These are phyloP conservation scores for Hypoxylon sp. DNA, from an alignment of 2,329 filamentous ascomycete species.

Conservation along the genomic window DNA sequence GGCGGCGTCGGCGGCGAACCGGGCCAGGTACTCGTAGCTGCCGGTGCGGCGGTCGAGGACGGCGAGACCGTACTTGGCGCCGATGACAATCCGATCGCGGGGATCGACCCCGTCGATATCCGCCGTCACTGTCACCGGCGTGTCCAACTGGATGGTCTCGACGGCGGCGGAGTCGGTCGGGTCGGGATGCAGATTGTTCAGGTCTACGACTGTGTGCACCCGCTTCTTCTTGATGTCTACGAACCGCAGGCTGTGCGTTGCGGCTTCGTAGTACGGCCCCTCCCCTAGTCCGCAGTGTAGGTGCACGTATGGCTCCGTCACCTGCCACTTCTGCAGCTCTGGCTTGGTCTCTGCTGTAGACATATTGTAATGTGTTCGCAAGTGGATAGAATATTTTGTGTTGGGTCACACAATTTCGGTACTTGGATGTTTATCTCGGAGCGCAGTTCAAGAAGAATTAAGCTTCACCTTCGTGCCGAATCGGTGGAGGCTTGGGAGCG, in stretches of 20 bases:
- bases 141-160: slow-evolving; percentile 63
- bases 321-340: slow-evolving; percentile 58
- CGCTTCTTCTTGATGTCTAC: slow-evolving; percentile 84
- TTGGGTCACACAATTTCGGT: too few species aligned
- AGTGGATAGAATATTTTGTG: too few species aligned
- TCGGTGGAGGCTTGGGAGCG: slow-evolving; percentile 14
- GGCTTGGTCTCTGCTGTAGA: slow-evolving; percentile 35
- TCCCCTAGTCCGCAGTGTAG: slow-evolving; percentile 74
- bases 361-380: too few species aligned
- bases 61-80: slow-evolving; percentile 84
- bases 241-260: slow-evolving; percentile 73
- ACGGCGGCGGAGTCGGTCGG: slow-evolving; percentile 8
- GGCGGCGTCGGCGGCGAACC: slow-evolving; percentile 50
- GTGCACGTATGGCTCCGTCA: slow-evolving; percentile 65
- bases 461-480: slow-evolving; percentile 9
- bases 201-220: slow-evolving; percentile 75
- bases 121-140: slow-evolving; percentile 72
- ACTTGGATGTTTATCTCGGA: slow-evolving; percentile 18
- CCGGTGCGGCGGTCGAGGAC: slow-evolving; percentile 72
- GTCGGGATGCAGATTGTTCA: slow-evolving; percentile 49
- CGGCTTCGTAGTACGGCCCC: slow-evolving; percentile 76
- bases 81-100: slow-evolving; percentile 74
- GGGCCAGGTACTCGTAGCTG: slow-evolving; percentile 61
- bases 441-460: slow-evolving; percentile 10
- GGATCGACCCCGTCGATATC: slow-evolving; percentile 75